Evolutionary conservation across 805 yeast species (phyloP).

Genomic region (Ogataea thermomethanolica): DNA sequence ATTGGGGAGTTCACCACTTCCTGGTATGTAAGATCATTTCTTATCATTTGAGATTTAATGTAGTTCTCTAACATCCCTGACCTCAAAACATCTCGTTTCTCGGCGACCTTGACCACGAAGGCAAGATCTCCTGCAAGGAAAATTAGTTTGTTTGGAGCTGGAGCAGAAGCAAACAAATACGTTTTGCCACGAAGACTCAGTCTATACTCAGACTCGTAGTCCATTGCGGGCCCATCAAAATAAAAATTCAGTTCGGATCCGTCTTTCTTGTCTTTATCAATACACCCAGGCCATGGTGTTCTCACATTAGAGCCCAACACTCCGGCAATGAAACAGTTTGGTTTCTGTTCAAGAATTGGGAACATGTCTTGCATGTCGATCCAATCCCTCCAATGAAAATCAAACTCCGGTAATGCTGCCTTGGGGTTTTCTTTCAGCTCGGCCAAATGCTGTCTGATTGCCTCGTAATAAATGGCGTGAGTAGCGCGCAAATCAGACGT

Average conservation of each 20-base stretch:
- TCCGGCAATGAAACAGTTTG: slow-evolving; percentile 44
- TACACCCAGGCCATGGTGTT: slow-evolving; percentile 41
- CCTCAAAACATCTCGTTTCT: slow-evolving; percentile 30
- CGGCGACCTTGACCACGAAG: slow-evolving; percentile 35
- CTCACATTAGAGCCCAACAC: slow-evolving; percentile 39
- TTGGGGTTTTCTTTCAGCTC: slow-evolving; percentile 25
- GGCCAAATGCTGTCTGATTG: slow-evolving; percentile 30
- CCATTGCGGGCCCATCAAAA: slow-evolving; percentile 27
- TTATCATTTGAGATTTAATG: slow-evolving; percentile 30
- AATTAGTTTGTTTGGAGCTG: slow-evolving; percentile 41
- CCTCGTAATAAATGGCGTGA: slow-evolving; percentile 32
- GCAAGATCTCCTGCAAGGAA: slow-evolving; percentile 42
- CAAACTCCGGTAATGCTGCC: slow-evolving; percentile 34
- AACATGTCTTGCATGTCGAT: slow-evolving; percentile 43
- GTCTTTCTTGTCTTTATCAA: slow-evolving; percentile 26
- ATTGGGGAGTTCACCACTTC: slow-evolving; percentile 33
- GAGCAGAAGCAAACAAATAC: slow-evolving; percentile 41
- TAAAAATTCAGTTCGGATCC: slow-evolving; percentile 23
- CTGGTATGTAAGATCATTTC: slow-evolving; percentile 20
- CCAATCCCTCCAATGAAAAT: slow-evolving; percentile 58
- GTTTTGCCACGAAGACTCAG: slow-evolving; percentile 39
- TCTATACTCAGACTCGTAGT: slow-evolving; percentile 37
- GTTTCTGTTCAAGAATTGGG: slow-evolving; percentile 37
- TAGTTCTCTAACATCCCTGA: slow-evolving; percentile 35
- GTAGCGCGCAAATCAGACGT: slow-evolving; percentile 36